Evolutionary conservation across 2,329 filamentous ascomycete genomes (phyloP), one percentile per base, ranked within the genome.

Genomic region (Aspergillaceae sp.): DNA sequence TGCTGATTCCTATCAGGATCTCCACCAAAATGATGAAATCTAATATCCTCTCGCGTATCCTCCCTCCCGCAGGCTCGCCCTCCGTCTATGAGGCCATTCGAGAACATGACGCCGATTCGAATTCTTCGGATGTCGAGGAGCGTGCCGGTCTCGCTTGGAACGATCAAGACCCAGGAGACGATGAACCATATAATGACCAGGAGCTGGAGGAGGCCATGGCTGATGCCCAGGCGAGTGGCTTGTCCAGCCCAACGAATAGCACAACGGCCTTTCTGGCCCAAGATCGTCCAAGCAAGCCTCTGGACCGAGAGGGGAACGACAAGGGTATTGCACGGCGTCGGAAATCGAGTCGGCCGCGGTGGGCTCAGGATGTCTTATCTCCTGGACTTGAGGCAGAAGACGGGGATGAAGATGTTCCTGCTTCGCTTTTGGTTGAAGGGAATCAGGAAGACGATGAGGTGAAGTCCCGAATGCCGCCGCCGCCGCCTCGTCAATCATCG

Each of bases 361-460:
- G 61, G 60, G 64, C 59, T 51, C 60, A 58, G 29, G 45, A 53
- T 7, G 56, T 55, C 19, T 19, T 19, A n/a, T 52, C 53, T n/a
- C 56, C 55, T n/a, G 54, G 59, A 2, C 56, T 66, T 41, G 65
- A 70, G 40, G 55, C 65, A n/a, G 69, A 73, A 37, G 76, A 80
- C 42, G 73, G 76, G 33, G 78, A 82, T 55, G 78, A 81, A 43
- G 79, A 83, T 55, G 80, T 84, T 2, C 81, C 81, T 2, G 74
- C 75, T 45, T 84, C 81, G 6, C 65, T 84, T 34, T 65, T 84
- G 29, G 68, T 83, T 35, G 80, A 83, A 63, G 75, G 69, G 5
- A 58, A 69, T 33, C 68, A 67, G 40, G 61, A 63, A 51, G 67
- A 59, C 48, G 67, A 60, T 28, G 59, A 64, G 19, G 47, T 63